Conservation (phyloP, 139 green algal genomes). For the Micractinium sp. region DNA sequence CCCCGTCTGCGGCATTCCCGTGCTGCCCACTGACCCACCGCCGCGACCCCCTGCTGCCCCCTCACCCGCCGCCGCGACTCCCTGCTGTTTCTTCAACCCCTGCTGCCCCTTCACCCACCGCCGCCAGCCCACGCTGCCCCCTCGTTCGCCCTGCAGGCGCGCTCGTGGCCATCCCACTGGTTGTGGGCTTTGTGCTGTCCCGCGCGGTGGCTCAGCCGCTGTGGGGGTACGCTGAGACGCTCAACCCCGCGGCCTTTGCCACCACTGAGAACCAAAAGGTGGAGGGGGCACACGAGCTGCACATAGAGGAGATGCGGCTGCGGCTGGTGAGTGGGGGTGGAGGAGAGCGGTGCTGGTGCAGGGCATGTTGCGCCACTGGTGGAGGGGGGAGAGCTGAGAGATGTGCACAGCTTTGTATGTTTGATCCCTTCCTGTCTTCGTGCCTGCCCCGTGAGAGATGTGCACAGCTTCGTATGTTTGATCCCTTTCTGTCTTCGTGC, state of each 20-base stretch:
- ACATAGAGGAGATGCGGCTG: conserved; percentile 84
- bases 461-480: background rate
- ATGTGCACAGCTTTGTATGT: background rate
- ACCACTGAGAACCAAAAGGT: conserved; percentile 77
- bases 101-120: background rate
- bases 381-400: no score
- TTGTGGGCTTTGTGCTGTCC: conserved; percentile 69
- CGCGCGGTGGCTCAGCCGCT: conserved; percentile 74
- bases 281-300: conserved; percentile 70
- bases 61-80: background rate
- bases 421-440: background rate
- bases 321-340: conserved; percentile 65
- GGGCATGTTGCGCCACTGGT: background rate
- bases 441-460: no score
- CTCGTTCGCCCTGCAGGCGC: conserved; percentile 24
- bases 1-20: no score
- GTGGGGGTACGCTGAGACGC: conserved; percentile 56
- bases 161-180: conserved; percentile 71
- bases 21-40: background rate
- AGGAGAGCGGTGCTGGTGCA: conserved; percentile 15
- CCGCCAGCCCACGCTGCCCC: background rate
- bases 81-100: background rate
- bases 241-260: conserved; percentile 77
- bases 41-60: background rate
- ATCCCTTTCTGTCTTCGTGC: background rate